phyloP scores from a whole-genome alignment of 371 early-diverging fungal genomes.

The Rhizopus microsporus region DNA sequence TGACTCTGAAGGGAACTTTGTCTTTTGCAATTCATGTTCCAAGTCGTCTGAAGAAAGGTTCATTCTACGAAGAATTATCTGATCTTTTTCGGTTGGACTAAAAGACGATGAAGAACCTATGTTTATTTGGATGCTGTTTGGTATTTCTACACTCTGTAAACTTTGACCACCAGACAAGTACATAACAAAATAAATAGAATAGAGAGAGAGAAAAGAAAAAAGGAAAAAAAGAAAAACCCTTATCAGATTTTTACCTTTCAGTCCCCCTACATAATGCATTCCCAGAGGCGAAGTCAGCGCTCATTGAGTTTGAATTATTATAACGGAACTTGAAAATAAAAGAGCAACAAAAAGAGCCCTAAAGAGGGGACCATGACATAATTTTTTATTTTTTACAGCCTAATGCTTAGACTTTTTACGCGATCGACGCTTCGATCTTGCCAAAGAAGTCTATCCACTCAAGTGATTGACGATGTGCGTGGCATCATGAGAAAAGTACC shows the following conservation, averaged over 20 bases:
- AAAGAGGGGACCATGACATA: conserved; percentile 14
- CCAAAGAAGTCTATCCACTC: conserved; percentile 20
- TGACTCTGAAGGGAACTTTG: not conserved
- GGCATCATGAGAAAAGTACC: conserved; percentile 67
- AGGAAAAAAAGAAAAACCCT: too few species aligned
- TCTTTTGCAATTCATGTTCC: not conserved
- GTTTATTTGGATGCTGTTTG: not conserved
- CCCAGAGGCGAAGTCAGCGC: too few species aligned
- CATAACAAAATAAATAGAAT: not conserved
- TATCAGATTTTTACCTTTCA: too few species aligned
- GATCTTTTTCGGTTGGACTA: not conserved
- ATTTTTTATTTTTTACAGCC: not conserved
- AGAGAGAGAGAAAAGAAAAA: too few species aligned
- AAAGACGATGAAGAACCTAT: not conserved
- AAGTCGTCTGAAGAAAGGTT: conserved; percentile 13
- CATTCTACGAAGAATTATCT: not conserved
- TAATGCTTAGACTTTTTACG: too few species aligned
- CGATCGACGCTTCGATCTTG: conserved; percentile 8
- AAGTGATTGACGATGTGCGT: conserved; percentile 51
- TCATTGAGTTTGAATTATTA: too few species aligned
- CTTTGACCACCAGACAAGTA: not conserved
- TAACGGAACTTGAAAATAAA: too few species aligned
- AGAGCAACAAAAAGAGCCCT: not conserved
- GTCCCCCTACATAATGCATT: too few species aligned
- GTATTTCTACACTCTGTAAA: not conserved